Base-by-base conservation (phyloP, 805 yeast species). In the Candida coquimbonensis region DNA sequence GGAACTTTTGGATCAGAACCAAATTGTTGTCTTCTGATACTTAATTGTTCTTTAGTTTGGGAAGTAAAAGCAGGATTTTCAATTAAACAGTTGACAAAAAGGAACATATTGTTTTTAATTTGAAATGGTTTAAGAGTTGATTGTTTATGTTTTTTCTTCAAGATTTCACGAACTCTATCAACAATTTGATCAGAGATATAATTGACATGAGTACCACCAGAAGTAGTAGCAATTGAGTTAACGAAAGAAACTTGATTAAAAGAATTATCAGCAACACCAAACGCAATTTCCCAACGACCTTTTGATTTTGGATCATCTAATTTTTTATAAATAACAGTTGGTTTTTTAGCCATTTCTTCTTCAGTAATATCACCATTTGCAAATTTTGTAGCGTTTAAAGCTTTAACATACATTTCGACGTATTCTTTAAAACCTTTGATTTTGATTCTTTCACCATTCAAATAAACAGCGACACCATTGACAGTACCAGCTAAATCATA, bases 21-120 rank as follows among this genome's bases (percentile, higher is more conserved):
- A 69, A 91, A 93, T 53, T 90, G 95, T 17, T 84, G 73, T 0
- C 81, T 81, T 61, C 93, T 81, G 0, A 98, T 88, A 24, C 96
- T 90, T 57, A 93, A 69, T 61, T 89, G 96, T 63, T 93, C 99
- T 60, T 93, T 93, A 0, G 99, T 93, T 68, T 93, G 99, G 0
- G 98, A 90, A 0, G 97, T 89, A 63, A 93, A 93, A 0, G 98
- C 95, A 0, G 99, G 99, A 56, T 93, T 93, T 61, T 89, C 96
- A 65, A 93, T 81, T 55, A 90, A 72, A 74, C 96, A 88, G 64
- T 93, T 93, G 50, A 93, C 72, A 57, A 93, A 93, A 33, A 93
- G 59, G 57, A 93, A 93, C 82, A 93, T 86, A 64, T 89, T 84
- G 65, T 83, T 88, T 60, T 83, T 81, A 47, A 93, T 85, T 66